phyloP scores from a whole-genome alignment of 2,329 filamentous ascomycete genomes.

The Venturia carpophila region DNA sequence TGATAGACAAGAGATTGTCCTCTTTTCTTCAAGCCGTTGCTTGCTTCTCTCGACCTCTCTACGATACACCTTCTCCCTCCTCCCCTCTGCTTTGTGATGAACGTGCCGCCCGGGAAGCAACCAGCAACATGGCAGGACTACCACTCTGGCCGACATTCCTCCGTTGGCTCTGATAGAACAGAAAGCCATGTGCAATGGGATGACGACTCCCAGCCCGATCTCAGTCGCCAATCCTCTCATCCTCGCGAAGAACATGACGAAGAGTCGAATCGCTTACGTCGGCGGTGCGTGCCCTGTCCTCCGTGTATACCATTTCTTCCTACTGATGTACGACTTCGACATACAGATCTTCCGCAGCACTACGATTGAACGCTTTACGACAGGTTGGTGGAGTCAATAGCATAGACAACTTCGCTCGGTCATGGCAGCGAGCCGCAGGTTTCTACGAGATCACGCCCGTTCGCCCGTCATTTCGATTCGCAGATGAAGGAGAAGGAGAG shows the following conservation, averaged over 20 bases:
- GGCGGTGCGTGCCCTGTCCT: constrained; percentile 21
- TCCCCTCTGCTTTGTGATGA: constrained; percentile 24
- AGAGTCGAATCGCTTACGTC: constrained; percentile 22
- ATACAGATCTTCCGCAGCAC: constrained; percentile 39
- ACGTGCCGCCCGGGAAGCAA: constrained; percentile 30
- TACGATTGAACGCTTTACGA: constrained; percentile 45
- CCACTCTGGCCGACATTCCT: constrained; percentile 35
- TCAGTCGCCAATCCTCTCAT: constrained; percentile 16
- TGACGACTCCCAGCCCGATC: constrained; percentile 24
- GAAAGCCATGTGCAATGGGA: constrained; percentile 34
- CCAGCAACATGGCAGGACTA: constrained; percentile 42
- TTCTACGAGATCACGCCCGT: constrained; percentile 84
- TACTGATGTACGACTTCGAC: constrained; percentile 19
- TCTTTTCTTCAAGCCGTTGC: not conserved
- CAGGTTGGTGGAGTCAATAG: constrained; percentile 88
- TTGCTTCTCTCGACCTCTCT: not conserved
- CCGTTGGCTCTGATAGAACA: constrained; percentile 31
- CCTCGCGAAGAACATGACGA: constrained; percentile 17
- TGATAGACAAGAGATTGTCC: not conserved
- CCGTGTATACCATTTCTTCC: not conserved
- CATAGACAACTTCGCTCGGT: constrained; percentile 85
- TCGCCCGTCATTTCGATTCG: constrained; percentile 60
- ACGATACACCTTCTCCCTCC: not conserved
- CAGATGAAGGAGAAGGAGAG: constrained; percentile 41
- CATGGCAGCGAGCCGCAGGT: constrained; percentile 81